Evolutionary conservation across 345 rosid species (phyloP).

Genomic region (Gossypium mustelinum): DNA sequence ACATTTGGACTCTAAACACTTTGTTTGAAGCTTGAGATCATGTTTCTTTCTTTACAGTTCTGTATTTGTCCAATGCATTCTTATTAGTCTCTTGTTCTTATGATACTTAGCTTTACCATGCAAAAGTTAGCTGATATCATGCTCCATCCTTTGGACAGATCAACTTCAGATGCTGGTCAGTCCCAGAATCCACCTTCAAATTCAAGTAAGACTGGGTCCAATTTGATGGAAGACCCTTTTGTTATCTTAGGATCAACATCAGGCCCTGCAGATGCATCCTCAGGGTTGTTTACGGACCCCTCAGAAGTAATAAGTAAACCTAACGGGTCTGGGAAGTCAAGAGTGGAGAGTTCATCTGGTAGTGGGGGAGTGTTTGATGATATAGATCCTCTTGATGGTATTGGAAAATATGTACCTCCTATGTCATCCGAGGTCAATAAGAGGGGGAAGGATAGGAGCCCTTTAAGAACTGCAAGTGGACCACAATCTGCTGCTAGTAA

Average conservation of each 20-base stretch:
- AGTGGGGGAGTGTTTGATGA: conserved; percentile 53
- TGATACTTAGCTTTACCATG: not conserved
- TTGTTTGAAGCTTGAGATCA: not conserved
- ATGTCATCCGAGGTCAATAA: conserved; percentile 40
- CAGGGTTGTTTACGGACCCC: conserved; percentile 40
- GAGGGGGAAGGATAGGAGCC: conserved; percentile 46
- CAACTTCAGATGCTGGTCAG: conserved; percentile 41
- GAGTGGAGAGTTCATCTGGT: conserved; percentile 35
- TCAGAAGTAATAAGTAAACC: conserved; percentile 45
- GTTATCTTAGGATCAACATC: conserved; percentile 49
- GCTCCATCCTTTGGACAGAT: conserved; percentile 33
- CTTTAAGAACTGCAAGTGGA: conserved; percentile 42
- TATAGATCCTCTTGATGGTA: conserved; percentile 55
- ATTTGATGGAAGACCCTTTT: conserved; percentile 55
- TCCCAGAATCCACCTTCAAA: conserved; percentile 34
- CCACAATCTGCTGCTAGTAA: conserved; percentile 33
- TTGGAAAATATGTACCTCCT: conserved; percentile 52
- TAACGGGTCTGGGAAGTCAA: conserved; percentile 38
- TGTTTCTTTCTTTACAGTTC: not conserved
- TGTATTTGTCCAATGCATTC: not conserved
- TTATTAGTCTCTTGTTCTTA: not conserved
- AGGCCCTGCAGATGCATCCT: conserved; percentile 30
- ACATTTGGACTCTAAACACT: conserved; percentile 1
- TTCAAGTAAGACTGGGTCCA: conserved; percentile 40
- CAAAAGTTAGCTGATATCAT: conserved; percentile 11